phyloP scores from a whole-genome alignment of 225 moss, liverwort and hornwort genomes.

The Thuidium tamariscinum region DNA sequence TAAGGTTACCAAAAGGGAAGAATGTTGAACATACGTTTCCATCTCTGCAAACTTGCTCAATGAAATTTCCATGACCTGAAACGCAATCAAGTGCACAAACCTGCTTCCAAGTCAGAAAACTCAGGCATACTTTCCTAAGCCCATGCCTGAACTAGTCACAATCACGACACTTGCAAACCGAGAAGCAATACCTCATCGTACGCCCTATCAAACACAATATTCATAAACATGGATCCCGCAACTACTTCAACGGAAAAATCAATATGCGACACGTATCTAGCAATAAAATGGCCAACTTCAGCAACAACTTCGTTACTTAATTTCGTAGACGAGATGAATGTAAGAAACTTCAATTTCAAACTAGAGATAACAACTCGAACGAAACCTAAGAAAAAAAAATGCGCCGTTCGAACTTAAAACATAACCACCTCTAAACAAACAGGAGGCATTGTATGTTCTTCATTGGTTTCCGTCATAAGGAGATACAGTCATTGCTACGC shows the following conservation, averaged over 20 bases:
- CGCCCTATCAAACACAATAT: neutral
- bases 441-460: too few relatives aligned
- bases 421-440: too few relatives aligned
- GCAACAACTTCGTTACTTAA: neutral
- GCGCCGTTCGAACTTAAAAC: neutral
- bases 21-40: slow-evolving; percentile 43
- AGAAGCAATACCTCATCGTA: neutral
- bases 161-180: neutral
- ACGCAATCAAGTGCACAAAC: slow-evolving; percentile 6
- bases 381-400: neutral
- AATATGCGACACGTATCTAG: neutral
- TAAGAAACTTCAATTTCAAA: neutral
- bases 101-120: slow-evolving; percentile 5
- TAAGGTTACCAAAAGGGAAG: neutral
- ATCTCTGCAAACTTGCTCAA: slow-evolving; percentile 39
- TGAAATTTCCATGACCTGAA: slow-evolving; percentile 50
- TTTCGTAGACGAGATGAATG: neutral
- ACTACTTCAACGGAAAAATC: neutral
- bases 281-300: neutral
- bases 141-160: neutral
- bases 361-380: neutral
- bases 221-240: neutral
- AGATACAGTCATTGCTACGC: neutral
- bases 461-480: neutral
- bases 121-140: neutral